These are phyloP conservation scores for Gypsophila paniculata DNA, from an alignment of 179 eudicot species.

Conservation along the genomic window DNA sequence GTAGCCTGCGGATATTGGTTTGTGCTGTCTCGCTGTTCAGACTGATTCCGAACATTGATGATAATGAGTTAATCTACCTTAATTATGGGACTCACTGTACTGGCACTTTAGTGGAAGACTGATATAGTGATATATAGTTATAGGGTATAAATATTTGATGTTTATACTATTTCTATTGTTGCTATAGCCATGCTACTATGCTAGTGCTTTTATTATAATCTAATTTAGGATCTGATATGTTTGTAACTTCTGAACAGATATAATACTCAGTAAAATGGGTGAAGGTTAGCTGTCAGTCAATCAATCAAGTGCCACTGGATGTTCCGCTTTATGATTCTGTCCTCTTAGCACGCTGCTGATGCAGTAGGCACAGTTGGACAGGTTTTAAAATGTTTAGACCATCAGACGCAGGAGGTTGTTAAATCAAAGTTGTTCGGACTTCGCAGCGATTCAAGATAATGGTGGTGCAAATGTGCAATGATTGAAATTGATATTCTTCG, in stretches of 20 bases:
- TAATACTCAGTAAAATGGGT: slow-evolving; percentile 81
- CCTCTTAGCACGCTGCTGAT: slow-evolving; percentile 59
- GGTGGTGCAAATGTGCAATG: slow-evolving; percentile 90
- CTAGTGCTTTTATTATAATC: not conserved
- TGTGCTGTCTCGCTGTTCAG: not conserved
- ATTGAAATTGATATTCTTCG: slow-evolving; percentile 69
- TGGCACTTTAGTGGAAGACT: not conserved
- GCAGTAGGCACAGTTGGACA: slow-evolving; percentile 89
- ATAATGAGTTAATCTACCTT: not conserved
- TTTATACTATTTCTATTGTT: not conserved
- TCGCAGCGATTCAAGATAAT: slow-evolving; percentile 53
- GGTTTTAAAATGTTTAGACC: slow-evolving; percentile 80
- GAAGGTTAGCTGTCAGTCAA: slow-evolving; percentile 82
- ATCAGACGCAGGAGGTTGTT: slow-evolving; percentile 54
- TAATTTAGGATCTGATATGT: slow-evolving; percentile 10
- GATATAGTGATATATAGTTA: not conserved
- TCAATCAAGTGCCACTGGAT: slow-evolving; percentile 48
- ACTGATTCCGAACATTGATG: not conserved
- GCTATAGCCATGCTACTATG: not conserved
- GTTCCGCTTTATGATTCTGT: slow-evolving; percentile 53
- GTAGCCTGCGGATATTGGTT: not conserved
- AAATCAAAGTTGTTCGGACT: slow-evolving; percentile 64
- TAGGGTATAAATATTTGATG: not conserved
- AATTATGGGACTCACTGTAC: not conserved
- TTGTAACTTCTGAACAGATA: slow-evolving; percentile 47